phyloP scores from a whole-genome alignment of 2,329 filamentous ascomycete species.

The Sporothrix pallida region DNA sequence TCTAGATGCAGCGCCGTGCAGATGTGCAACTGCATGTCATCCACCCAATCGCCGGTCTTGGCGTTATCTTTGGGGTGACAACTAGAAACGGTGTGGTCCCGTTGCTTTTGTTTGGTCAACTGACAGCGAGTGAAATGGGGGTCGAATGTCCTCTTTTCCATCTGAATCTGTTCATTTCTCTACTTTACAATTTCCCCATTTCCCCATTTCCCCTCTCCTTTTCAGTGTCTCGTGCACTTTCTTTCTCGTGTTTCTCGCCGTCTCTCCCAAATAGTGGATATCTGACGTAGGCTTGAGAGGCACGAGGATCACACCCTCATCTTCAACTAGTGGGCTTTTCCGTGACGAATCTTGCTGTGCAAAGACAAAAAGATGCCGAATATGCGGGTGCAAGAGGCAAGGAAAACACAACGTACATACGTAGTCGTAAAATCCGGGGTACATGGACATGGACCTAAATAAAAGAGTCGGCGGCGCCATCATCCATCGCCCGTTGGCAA shows the following conservation, averaged over 20 bases:
- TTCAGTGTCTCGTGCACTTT: not conserved
- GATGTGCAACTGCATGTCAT: too few relatives aligned
- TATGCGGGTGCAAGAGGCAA: too few relatives aligned
- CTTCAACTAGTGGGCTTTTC: not conserved
- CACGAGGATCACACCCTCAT: not conserved
- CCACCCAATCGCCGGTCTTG: conserved; percentile 36
- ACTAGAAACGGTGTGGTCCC: conserved; percentile 18
- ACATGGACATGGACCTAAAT: conserved; percentile 17
- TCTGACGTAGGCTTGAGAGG: not conserved
- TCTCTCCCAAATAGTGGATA: not conserved
- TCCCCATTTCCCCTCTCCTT: too few relatives aligned
- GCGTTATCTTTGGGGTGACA: conserved; percentile 31
- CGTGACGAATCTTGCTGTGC: not conserved
- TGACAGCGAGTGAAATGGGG: not conserved
- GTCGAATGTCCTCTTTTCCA: not conserved
- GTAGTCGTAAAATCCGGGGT: conserved; percentile 28
- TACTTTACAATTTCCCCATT: not conserved
- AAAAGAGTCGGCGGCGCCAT: not conserved
- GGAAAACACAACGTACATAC: too few relatives aligned
- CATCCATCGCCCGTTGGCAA: not conserved
- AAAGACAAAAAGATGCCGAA: not conserved
- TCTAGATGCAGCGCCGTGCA: too few relatives aligned
- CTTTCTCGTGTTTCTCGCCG: not conserved
- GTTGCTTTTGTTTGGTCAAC: not conserved
- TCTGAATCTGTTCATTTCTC: too few relatives aligned